phyloP scores from a whole-genome alignment of 805 yeast genomes.

The Saturnispora bothae region DNA sequence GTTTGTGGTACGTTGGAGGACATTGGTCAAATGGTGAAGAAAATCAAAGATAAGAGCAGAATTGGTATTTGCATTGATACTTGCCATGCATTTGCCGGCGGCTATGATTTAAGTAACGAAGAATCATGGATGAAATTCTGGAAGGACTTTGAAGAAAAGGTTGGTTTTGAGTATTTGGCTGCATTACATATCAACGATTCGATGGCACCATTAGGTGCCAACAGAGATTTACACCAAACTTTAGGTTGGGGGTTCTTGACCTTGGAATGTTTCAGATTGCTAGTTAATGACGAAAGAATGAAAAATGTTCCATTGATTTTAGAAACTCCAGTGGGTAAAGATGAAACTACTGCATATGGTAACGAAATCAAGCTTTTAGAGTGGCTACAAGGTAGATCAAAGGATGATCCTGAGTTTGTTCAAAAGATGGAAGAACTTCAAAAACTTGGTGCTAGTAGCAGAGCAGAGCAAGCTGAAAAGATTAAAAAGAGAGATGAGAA shows the following conservation, averaged over 20 bases:
- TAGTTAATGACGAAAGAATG: slow-evolving; percentile 60
- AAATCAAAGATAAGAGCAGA: slow-evolving; percentile 69
- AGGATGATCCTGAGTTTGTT: slow-evolving; percentile 45
- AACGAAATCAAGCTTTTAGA: slow-evolving; percentile 76
- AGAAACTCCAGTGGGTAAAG: slow-evolving; percentile 74
- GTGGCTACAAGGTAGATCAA: slow-evolving; percentile 56
- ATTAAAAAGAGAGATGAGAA: slow-evolving; percentile 42
- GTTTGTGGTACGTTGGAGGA: slow-evolving; percentile 79
- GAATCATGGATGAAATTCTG: slow-evolving; percentile 57
- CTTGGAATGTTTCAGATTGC: slow-evolving; percentile 66
- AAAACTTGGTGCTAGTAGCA: slow-evolving; percentile 52
- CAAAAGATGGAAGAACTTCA: slow-evolving; percentile 40
- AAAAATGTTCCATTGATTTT: slow-evolving; percentile 65
- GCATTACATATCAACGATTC: slow-evolving; percentile 92
- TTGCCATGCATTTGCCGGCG: slow-evolving; percentile 95
- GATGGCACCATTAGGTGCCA: slow-evolving; percentile 84
- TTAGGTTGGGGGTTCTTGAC: slow-evolving; percentile 87
- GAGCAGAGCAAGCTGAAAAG: slow-evolving; percentile 59
- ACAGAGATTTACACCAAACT: slow-evolving; percentile 83
- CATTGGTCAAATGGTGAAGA: slow-evolving; percentile 58
- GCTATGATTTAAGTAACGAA: slow-evolving; percentile 69
- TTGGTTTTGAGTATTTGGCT: slow-evolving; percentile 66
- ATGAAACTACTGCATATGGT: slow-evolving; percentile 52
- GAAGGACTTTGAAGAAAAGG: slow-evolving; percentile 57
- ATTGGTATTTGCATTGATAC: slow-evolving; percentile 97